Base-by-base conservation (phyloP, 805 yeast species). In the Yarrowia osloensis region DNA sequence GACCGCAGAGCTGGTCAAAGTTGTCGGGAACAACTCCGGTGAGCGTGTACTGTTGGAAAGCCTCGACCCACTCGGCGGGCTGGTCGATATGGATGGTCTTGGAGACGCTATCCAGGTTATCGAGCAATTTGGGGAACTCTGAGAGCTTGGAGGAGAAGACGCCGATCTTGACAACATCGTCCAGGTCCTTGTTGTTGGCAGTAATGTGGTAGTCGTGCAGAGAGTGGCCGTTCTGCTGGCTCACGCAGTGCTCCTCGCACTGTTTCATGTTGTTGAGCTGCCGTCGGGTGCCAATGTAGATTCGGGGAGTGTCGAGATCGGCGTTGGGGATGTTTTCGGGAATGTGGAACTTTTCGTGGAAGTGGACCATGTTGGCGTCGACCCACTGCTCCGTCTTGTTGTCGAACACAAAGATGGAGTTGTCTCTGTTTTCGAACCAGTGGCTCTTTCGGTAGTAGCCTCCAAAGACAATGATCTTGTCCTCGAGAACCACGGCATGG, bases 341-440 rank as follows among this genome's bases (percentile, higher is more conserved):
- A 19, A 61, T 22, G 54, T 19, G n/a, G 44, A 61, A 61, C 42
- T 61, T 61, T 5, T 61, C 66, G 31, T 61, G 40, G 54, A 61
- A 61, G n/a, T 61, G 52, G 22, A 61, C 66, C 54, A 44, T 44
- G 5, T 61, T 61, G 40, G 54, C 54, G 47, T 61, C 66, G 6
- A 61, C 54, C 66, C 66, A 61, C 33, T 61, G 66, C 44, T 61
- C 66, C 15, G 66, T 44, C 54, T 61, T 61, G 66, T 46, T 44
- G 33, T 61, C 66, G 15, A 61, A 61, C 31, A 61, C 66, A 33
- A 44, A 61, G 33, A 61, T 46, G 54, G 66, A 61, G 54, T 61
- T 61, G 33, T 61, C 66, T 31, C 66, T 31, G 66, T 46, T 61
- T 12, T 61, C 66, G 22, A 61, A 61, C 54, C 54, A 61, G 44